phyloP scores from a whole-genome alignment of 352 stramenopile genomes.

The Pythium dissimile region DNA sequence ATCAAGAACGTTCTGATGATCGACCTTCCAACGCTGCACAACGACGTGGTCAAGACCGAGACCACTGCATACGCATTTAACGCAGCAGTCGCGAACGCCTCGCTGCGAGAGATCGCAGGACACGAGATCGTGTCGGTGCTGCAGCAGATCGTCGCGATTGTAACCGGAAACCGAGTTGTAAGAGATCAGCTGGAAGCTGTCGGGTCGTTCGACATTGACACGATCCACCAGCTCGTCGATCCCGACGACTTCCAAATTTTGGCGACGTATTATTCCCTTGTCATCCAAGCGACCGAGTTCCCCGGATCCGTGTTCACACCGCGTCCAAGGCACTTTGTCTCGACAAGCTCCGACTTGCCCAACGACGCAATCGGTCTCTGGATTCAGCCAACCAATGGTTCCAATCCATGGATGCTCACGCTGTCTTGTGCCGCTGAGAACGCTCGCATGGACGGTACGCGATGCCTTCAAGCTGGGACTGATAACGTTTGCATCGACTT shows the following conservation, averaged over 20 bases:
- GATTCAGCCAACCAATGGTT: constrained; percentile 22
- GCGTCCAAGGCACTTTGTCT: constrained; percentile 16
- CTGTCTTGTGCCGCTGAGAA: constrained; percentile 23
- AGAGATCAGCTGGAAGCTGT: constrained; percentile 25
- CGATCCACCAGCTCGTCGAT: constrained; percentile 22
- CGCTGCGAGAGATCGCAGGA: constrained; percentile 10
- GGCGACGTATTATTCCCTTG: constrained; percentile 27
- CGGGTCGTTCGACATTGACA: constrained; percentile 28
- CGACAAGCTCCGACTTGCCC: background rate
- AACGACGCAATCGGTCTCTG: constrained; percentile 25
- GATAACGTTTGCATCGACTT: constrained; percentile 29
- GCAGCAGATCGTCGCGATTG: constrained; percentile 17
- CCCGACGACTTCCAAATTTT: constrained; percentile 28
- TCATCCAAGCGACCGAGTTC: constrained; percentile 38
- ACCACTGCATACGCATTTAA: constrained; percentile 12
- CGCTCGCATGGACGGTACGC: constrained; percentile 21
- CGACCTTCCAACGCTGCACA: constrained; percentile 23
- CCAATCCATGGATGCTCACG: constrained; percentile 20
- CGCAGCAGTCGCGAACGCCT: background rate
- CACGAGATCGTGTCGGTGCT: constrained; percentile 19
- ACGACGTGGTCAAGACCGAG: constrained; percentile 20
- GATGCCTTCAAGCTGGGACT: constrained; percentile 25
- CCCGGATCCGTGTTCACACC: constrained; percentile 25
- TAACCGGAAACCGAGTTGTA: constrained; percentile 18
- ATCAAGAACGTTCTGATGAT: constrained; percentile 46